Evolutionary conservation across 768 basidiomycete species (phyloP), one percentile per base, ranked within the genome.

Genomic region (Vararia minispora): DNA sequence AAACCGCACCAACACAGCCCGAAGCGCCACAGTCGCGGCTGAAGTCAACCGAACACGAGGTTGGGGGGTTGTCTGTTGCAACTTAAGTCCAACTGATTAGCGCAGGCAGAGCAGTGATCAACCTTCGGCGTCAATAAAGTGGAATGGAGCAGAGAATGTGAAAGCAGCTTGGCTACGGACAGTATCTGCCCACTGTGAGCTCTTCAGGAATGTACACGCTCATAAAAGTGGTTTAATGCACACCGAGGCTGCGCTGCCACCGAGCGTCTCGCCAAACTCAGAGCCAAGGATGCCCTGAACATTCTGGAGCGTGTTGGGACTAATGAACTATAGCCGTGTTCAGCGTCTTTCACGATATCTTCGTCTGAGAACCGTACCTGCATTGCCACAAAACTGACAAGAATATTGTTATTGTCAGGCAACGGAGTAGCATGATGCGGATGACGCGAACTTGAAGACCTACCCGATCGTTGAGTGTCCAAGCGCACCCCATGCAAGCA

Each of bases 41-140:
- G 41, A 71, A 55, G 12, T 54, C 45, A 7, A 75, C 68, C 8
- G 68, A 72, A 56, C 74, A 75, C 12, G 68, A 66, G 1, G 59
- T 61, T 0, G 67, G 64, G 37, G 65, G 62, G 39, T 65, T 65
- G 33, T 58, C 56, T 51, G 22, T 31, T n/a, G n/a, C n/a, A n/a
- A n/a, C n/a, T n/a, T n/a, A 28, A 25, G 17, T 24, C 4, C 4
- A 23, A 12, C 18, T 8, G 4, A 29, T 32, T 24, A 7, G 26
- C 14, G 10, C 39, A 14, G 25, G 22, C 24, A 10, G 21, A n/a
- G 20, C 23, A 12, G 13, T 25, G 5, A 35, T 29, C 11, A 2
- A 57, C 52, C 48, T 52, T 69, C 53, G 3, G 72, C 71, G 30
- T 74, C 71, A 14, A 74, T 65, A 39, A 61, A 76, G 51, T 71